Percentiles rank a stretch among this genome's conserved stretches.
Evolutionary conservation across 2,329 filamentous ascomycete species (phyloP).

Genomic region (Claviceps fusiformis): DNA sequence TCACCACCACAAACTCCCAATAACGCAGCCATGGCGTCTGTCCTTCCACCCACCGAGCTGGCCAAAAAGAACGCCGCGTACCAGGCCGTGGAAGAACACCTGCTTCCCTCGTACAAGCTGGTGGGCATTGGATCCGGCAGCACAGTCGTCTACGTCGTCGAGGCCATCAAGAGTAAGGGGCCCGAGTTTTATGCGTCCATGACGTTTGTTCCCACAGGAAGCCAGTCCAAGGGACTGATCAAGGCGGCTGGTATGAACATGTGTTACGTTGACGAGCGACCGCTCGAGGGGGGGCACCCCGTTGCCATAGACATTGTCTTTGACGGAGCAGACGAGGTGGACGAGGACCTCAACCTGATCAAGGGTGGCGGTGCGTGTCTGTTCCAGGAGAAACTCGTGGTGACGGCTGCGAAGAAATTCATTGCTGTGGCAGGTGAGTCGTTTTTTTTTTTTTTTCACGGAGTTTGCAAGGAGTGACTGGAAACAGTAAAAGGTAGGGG

Average conservation of each 20-base stretch:
- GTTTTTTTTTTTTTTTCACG: not conserved
- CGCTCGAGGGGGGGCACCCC: constrained; percentile 27
- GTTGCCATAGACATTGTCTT: constrained; percentile 75
- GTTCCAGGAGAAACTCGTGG: constrained; percentile 95
- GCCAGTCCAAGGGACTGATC: constrained; percentile 80
- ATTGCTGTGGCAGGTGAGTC: constrained; percentile 67
- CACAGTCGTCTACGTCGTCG: constrained; percentile 74
- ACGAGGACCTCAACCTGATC: constrained; percentile 88
- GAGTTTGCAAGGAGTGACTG: too few relatives aligned
- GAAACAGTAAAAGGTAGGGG: not conserved
- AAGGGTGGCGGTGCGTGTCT: constrained; percentile 96
- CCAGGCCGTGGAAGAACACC: constrained; percentile 61
- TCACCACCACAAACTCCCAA: not conserved
- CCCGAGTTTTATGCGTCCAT: constrained; percentile 44
- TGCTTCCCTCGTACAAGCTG: constrained; percentile 46
- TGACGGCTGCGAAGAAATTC: constrained; percentile 70
- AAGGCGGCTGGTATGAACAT: constrained; percentile 63
- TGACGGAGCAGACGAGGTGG: constrained; percentile 94
- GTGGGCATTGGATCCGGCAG: constrained; percentile 73
- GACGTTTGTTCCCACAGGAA: constrained; percentile 84
- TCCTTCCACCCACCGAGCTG: constrained; percentile 41
- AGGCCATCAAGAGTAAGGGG: constrained; percentile 57
- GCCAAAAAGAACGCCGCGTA: constrained; percentile 65
- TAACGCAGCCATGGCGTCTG: constrained; percentile 22
- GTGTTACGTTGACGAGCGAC: constrained; percentile 64